phyloP scores from a whole-genome alignment of 78 protist species.

The Corallochytrium limacisporum region DNA sequence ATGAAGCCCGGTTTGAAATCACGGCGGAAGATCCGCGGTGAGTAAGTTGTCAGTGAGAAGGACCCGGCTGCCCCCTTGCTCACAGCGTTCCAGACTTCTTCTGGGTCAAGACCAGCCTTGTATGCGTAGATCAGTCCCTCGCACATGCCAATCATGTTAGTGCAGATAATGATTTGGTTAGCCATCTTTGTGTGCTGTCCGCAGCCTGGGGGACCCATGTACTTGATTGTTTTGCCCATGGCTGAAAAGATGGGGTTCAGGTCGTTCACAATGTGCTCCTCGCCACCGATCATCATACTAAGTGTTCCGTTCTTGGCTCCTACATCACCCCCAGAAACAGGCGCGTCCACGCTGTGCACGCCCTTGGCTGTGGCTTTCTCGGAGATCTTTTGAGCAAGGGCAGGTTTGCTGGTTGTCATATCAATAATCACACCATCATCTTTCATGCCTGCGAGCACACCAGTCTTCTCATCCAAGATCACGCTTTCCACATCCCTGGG shows the following conservation, averaged over 20 bases:
- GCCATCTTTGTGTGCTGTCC: slow-evolving; percentile 58
- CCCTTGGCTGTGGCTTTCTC: not conserved
- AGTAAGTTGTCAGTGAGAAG: slow-evolving; percentile 15
- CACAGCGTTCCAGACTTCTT: slow-evolving; percentile 20
- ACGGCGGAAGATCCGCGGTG: slow-evolving; percentile 35
- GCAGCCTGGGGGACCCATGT: slow-evolving; percentile 36
- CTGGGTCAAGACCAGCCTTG: slow-evolving; percentile 40
- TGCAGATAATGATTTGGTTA: slow-evolving; percentile 32
- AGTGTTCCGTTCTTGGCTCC: no score
- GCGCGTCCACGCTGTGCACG: not conserved
- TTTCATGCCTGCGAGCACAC: slow-evolving; percentile 1
- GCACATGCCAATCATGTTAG: slow-evolving; percentile 26
- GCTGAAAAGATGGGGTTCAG: slow-evolving; percentile 12
- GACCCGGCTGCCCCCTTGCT: slow-evolving; percentile 51
- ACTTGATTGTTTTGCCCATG: slow-evolving; percentile 16
- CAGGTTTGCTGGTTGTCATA: no score
- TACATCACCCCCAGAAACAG: no score
- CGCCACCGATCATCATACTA: no score
- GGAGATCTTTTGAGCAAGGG: not conserved
- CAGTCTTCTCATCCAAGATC: not conserved
- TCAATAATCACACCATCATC: not conserved
- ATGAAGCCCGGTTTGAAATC: slow-evolving; percentile 58
- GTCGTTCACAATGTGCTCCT: not conserved
- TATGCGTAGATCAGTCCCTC: slow-evolving; percentile 46
- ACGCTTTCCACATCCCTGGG: not conserved